Conservation (phyloP, 2,329 filamentous ascomycete genomes). For the Lachnellula occidentalis region DNA sequence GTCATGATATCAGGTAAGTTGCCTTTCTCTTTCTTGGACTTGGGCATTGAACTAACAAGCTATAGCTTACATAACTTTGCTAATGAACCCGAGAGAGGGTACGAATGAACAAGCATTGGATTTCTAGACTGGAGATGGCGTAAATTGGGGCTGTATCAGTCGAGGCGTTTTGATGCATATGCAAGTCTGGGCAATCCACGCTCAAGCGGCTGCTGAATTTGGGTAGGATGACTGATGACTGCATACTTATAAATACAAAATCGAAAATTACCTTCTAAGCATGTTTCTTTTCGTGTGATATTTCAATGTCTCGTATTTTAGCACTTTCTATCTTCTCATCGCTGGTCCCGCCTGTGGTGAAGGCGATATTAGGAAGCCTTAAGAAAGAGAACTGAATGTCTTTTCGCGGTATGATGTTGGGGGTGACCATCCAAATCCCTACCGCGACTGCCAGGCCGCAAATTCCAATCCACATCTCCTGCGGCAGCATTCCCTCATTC, state of each 20-base stretch:
- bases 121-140: constrained; percentile 5
- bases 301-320: too few relatives aligned
- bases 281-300: background rate
- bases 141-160: background rate
- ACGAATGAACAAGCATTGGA: constrained; percentile 17
- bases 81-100: constrained; percentile 24
- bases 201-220: background rate
- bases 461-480: too few relatives aligned
- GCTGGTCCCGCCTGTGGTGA: too few relatives aligned
- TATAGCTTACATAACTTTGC: constrained; percentile 29
- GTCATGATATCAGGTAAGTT: constrained; percentile 31
- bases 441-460: too few relatives aligned
- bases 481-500: too few relatives aligned
- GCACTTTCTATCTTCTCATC: too few relatives aligned
- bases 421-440: too few relatives aligned
- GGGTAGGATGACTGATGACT: background rate
- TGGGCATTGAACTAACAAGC: background rate
- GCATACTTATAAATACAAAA: background rate
- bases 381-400: too few relatives aligned
- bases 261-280: background rate
- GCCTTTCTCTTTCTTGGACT: background rate
- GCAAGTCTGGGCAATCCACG: too few relatives aligned
- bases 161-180: background rate
- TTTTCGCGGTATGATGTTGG: too few relatives aligned
- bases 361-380: too few relatives aligned